A percentile compares a stretch with the other conserved stretches of the same genome.
Conservation (phyloP, 805 yeast genomes). For the Tanozyma kutaoensis region DNA sequence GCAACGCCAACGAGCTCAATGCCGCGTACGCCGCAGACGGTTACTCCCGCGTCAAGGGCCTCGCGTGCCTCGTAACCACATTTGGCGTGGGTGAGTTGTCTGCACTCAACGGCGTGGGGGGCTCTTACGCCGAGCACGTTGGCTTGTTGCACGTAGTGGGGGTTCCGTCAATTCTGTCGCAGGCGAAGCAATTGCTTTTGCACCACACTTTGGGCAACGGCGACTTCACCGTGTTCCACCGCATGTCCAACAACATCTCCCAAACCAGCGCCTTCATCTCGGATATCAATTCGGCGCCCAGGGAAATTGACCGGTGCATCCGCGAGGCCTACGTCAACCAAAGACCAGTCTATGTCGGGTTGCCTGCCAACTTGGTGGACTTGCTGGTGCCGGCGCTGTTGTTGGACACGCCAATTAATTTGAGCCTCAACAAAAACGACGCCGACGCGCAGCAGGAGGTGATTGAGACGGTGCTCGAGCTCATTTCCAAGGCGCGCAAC, state of each 20-base stretch:
- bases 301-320: conserved; percentile 61
- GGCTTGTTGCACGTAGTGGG: conserved; percentile 80
- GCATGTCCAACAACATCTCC: conserved; percentile 66
- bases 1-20: conserved; percentile 81
- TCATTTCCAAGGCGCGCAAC: conserved; percentile 46
- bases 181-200: conserved; percentile 55
- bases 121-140: conserved; percentile 82
- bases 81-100: conserved; percentile 87
- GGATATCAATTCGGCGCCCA: conserved; percentile 53
- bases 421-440: conserved; percentile 44
- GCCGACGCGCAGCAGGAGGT: conserved; percentile 52
- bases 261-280: conserved; percentile 52
- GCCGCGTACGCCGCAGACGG: conserved; percentile 88
- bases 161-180: conserved; percentile 66
- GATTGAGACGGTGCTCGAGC: conserved; percentile 31
- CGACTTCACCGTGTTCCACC: conserved; percentile 64
- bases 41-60: conserved; percentile 68
- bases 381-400: conserved; percentile 40
- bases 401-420: conserved; percentile 53
- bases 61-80: conserved; percentile 67
- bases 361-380: conserved; percentile 75
- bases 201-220: conserved; percentile 83
- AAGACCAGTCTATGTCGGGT: conserved; percentile 72
- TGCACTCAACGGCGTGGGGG: conserved; percentile 79
- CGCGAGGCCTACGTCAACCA: conserved; percentile 58